Percentiles rank a stretch among this genome's conserved stretches.
Evolutionary conservation across 164 flowering plant species (phyloP).

Genomic region (Tinospora cordifolia): DNA sequence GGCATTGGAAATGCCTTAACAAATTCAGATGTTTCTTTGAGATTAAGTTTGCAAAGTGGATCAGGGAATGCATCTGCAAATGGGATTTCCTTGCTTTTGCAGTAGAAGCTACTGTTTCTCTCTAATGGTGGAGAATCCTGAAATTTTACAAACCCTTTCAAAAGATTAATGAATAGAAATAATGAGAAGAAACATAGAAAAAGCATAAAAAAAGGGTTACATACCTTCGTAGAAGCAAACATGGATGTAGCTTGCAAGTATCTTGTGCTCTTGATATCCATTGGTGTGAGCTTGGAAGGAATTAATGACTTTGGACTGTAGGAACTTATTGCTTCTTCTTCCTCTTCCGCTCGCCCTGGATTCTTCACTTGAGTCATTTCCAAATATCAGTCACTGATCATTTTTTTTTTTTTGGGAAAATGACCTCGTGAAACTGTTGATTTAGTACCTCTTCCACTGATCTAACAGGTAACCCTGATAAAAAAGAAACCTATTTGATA

Average conservation of each 20-base stretch:
- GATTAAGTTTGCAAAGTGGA: slow-evolving; percentile 79
- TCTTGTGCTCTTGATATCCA: slow-evolving; percentile 48
- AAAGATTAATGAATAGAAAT: neutral
- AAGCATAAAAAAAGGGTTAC: neutral
- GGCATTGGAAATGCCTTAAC: slow-evolving; percentile 61
- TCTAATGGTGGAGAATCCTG: slow-evolving; percentile 43
- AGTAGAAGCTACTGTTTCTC: slow-evolving; percentile 25
- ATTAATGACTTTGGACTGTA: slow-evolving; percentile 5
- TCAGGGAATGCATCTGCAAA: slow-evolving; percentile 51
- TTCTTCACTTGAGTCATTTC: neutral
- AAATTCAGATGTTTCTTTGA: slow-evolving; percentile 81
- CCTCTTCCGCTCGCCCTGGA: neutral
- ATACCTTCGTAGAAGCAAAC: slow-evolving; percentile 34
- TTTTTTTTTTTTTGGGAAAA: neutral
- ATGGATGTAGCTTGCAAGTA: slow-evolving; percentile 33
- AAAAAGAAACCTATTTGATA: slow-evolving; percentile 14
- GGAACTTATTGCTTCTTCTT: slow-evolving; percentile 6
- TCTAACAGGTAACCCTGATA: neutral
- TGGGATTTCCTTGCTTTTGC: slow-evolving; percentile 40
- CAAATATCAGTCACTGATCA: neutral
- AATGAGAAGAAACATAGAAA: neutral
- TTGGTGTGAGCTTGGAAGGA: slow-evolving; percentile 14
- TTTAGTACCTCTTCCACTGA: slow-evolving; percentile 6
- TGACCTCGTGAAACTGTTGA: slow-evolving; percentile 6
- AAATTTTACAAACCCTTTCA: neutral